phyloP scores from a whole-genome alignment of 139 green algal genomes.

The Closterium sp. region DNA sequence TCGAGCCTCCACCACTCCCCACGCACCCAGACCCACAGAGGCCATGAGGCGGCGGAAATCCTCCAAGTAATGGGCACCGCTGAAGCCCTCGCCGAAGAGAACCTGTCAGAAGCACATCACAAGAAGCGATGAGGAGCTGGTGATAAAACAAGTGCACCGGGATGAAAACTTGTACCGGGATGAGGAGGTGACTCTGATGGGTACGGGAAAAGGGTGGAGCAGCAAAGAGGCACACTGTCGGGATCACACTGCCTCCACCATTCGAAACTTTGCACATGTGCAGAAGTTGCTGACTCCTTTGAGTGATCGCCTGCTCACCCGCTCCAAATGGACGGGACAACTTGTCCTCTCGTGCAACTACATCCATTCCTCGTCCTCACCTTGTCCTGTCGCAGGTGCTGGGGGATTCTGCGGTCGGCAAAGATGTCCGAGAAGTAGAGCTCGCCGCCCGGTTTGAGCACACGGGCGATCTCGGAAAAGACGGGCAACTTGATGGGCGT shows the following conservation, averaged over 20 bases:
- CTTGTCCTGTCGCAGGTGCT: conserved; percentile 59
- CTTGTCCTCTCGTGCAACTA: too few species aligned
- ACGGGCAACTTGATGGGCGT: conserved; percentile 77
- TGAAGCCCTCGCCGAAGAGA: conserved; percentile 89
- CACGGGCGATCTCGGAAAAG: conserved; percentile 65
- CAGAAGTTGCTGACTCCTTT: too few species aligned
- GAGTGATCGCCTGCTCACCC: too few species aligned
- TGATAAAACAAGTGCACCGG: too few species aligned
- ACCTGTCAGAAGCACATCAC: conserved; percentile 54
- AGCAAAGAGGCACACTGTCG: too few species aligned
- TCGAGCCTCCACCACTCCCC: conserved; percentile 25
- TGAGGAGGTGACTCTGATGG: too few species aligned
- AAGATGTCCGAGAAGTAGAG: conserved; percentile 98
- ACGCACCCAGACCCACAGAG: conserved; percentile 39
- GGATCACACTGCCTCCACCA: too few species aligned
- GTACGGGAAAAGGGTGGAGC: too few species aligned
- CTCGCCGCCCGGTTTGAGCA: conserved; percentile 88
- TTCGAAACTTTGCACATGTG: too few species aligned
- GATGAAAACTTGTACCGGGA: too few species aligned
- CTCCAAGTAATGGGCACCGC: conserved; percentile 86
- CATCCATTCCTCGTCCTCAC: conserved; percentile 20
- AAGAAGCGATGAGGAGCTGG: too few species aligned
- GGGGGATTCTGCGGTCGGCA: conserved; percentile 64
- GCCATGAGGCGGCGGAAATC: conserved; percentile 74
- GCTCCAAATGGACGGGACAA: too few species aligned